Evolutionary conservation across 768 basidiomycete genomes (phyloP), one percentile per base, ranked within the genome.

Genomic region (Lactifluus pinguis): DNA sequence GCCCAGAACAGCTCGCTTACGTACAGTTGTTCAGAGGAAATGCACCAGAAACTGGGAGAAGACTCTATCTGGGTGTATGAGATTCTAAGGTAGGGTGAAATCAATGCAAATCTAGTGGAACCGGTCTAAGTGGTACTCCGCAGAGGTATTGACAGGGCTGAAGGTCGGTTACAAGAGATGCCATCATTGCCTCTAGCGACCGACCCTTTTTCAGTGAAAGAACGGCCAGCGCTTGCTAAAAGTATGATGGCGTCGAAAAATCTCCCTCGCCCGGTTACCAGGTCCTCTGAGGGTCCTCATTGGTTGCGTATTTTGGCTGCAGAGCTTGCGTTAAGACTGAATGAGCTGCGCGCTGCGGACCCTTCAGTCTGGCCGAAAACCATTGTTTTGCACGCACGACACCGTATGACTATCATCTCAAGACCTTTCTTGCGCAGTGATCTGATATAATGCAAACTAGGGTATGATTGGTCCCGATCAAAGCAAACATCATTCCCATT

Each of bases 241-340:
- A 92, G 90, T 67, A 98, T 98, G 95, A 75, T 93, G 55, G 92
- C 93, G 0, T 87, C 92, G n/a, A 99, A 99, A 72, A 98, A 98
- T 68, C 80, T 98, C 25, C 84, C 87, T 0, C 82, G 84, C 38
- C 82, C 89, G 0, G 83, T 98, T 25, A 87, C 79, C 6, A 86
- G 83, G 45, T 74, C 80, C 14, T 77, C 83, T 2, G 86, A 94
- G 61, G 95, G 92, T 0, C 78, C 82, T 49, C 91, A 92, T 57
- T 98, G 97, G 97, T 82, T 99, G 49, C 80, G 87, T 10, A 87
- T 98, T 10, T 81, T 98, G 30, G 87, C 93, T 38, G 90, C 93
- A 14, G 97, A 99, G 68, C 79, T 99, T 19, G 84, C 89, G 6
- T 76, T 95, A 9, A 79, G 97, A 51, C 76, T 99, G 38, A 84